phyloP scores from a whole-genome alignment of 345 rosid species.

The Salix arbutifolia region DNA sequence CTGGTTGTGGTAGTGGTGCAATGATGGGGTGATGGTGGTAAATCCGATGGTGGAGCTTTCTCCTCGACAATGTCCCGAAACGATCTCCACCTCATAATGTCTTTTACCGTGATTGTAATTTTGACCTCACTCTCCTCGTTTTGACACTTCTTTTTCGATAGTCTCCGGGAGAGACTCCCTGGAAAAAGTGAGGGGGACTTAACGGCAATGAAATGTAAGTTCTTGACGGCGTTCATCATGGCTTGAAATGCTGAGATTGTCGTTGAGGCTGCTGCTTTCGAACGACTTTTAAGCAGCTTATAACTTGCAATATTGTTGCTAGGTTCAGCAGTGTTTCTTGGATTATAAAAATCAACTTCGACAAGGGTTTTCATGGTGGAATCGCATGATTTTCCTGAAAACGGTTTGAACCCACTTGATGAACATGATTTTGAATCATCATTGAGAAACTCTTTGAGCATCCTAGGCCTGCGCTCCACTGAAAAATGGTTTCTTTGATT shows the following conservation, averaged over 20 bases:
- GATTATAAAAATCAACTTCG: constrained; percentile 4
- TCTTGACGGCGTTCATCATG: constrained; percentile 49
- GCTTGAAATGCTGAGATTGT: constrained; percentile 39
- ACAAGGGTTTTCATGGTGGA: not conserved
- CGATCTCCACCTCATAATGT: constrained; percentile 82
- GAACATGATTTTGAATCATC: constrained; percentile 50
- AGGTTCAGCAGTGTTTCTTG: not conserved
- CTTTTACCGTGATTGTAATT: constrained; percentile 49
- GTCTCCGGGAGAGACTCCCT: constrained; percentile 47
- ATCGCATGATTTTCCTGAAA: constrained; percentile 24
- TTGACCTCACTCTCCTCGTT: constrained; percentile 9
- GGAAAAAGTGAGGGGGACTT: constrained; percentile 45
- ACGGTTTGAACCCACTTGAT: constrained; percentile 40
- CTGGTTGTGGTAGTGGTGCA: constrained; percentile 35
- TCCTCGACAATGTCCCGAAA: constrained; percentile 58
- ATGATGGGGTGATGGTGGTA: constrained; percentile 24
- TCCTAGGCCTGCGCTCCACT: constrained; percentile 29
- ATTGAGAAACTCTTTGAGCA: constrained; percentile 81
- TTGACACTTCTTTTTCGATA: constrained; percentile 18
- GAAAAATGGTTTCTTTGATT: constrained; percentile 21
- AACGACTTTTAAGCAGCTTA: constrained; percentile 36
- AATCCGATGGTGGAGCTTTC: constrained; percentile 22
- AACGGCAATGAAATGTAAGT: constrained; percentile 27
- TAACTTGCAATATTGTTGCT: not conserved
- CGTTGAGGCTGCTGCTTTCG: constrained; percentile 32